Evolutionary conservation across 2,329 filamentous ascomycete species (phyloP).

Genomic region (Fusarium anguioides): DNA sequence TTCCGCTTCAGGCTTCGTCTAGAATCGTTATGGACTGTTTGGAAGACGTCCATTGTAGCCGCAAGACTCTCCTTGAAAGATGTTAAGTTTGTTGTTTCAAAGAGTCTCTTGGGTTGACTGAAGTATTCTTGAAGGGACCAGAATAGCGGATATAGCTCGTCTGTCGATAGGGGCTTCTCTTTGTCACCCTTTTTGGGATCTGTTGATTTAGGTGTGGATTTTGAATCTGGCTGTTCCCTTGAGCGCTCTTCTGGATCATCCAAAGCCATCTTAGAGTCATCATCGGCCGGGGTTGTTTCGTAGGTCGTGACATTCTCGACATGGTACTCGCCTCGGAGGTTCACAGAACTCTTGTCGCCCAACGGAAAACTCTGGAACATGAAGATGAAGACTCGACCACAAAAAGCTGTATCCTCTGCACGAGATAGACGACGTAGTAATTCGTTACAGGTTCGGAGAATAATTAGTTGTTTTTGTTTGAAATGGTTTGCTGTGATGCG

Average conservation of each 20-base stretch:
- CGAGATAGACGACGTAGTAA: constrained; percentile 92
- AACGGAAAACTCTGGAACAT: constrained; percentile 98
- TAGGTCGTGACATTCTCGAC: constrained; percentile 94
- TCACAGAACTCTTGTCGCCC: constrained; percentile 96
- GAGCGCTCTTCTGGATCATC: constrained; percentile 61
- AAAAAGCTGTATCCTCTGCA: constrained; percentile 97
- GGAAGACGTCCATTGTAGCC: constrained; percentile 69
- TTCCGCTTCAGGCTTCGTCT: constrained; percentile 79
- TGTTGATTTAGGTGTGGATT: constrained; percentile 54
- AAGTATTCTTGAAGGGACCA: constrained; percentile 95
- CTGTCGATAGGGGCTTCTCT: constrained; percentile 66
- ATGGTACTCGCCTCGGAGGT: constrained; percentile 94
- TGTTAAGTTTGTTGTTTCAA: constrained; percentile 76
- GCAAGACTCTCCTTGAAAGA: constrained; percentile 84
- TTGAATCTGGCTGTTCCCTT: constrained; percentile 49
- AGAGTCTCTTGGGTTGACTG: constrained; percentile 87
- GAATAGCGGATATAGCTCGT: constrained; percentile 87
- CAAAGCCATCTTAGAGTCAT: constrained; percentile 68
- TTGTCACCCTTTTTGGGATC: constrained; percentile 59
- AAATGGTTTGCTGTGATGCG: constrained; percentile 84
- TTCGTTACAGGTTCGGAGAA: constrained; percentile 95
- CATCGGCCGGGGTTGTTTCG: constrained; percentile 56
- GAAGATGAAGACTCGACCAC: constrained; percentile 97
- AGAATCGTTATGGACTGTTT: constrained; percentile 68
- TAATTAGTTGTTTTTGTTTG: constrained; percentile 85